phyloP scores from a whole-genome alignment of 2,329 filamentous ascomycete genomes.

The Fusarium hostae region DNA sequence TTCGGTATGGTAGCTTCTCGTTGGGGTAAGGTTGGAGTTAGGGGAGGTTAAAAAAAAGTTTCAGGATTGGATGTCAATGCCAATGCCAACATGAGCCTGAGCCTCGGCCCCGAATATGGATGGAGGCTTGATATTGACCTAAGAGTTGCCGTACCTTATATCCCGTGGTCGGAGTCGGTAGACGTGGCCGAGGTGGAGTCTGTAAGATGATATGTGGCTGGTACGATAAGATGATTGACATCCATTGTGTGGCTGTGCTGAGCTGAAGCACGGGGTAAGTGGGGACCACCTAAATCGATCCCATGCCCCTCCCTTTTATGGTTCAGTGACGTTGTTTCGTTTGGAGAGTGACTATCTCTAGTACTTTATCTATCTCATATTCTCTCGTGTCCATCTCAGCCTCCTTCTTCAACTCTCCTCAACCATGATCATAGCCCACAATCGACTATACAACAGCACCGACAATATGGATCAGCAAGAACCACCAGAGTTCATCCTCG shows the following conservation, averaged over 20 bases:
- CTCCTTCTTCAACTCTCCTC: conserved; percentile 3
- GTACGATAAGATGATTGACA: background rate
- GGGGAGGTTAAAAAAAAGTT: conserved; percentile 5
- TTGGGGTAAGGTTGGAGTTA: conserved; percentile 18
- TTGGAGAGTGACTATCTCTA: background rate
- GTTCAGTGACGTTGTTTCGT: conserved; percentile 27
- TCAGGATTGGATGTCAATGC: conserved; percentile 16
- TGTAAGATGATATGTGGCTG: background rate
- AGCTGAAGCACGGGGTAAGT: conserved; percentile 24
- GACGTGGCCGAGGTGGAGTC: conserved; percentile 13
- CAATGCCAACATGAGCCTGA: conserved; percentile 12
- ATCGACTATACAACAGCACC: conserved; percentile 32
- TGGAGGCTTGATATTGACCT: conserved; percentile 21
- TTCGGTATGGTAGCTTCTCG: conserved; percentile 6
- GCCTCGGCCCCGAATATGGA: conserved; percentile 31
- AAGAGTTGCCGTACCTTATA: background rate
- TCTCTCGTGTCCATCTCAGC: conserved; percentile 1
- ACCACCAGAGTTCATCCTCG: conserved; percentile 90
- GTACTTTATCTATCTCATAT: background rate
- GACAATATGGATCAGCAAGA: conserved; percentile 60
- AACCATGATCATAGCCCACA: conserved; percentile 42
- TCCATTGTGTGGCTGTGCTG: background rate
- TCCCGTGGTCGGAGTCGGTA: conserved; percentile 23
- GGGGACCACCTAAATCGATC: conserved; percentile 5
- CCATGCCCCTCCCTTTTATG: conserved; percentile 23